These are phyloP conservation scores for Letharia lupina DNA, from an alignment of 495 filamentous ascomycete species.

Conservation along the genomic window DNA sequence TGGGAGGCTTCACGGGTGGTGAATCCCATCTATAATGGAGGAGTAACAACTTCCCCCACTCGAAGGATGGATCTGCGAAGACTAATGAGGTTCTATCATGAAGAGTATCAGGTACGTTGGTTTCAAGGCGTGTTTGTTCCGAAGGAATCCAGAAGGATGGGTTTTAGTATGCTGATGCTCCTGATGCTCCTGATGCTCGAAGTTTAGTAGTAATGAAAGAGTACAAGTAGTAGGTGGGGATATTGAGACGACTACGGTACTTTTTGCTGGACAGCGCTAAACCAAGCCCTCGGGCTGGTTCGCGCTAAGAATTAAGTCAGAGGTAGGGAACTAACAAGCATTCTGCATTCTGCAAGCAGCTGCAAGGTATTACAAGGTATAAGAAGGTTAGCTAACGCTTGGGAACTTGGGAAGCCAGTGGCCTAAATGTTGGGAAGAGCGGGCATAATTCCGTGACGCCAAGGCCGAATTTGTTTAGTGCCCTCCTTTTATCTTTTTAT, in stretches of 20 bases:
- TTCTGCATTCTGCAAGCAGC: not conserved
- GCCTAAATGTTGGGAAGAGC: not conserved
- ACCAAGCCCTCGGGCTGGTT: conserved; percentile 1
- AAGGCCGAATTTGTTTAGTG: too few species aligned
- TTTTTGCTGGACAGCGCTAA: not conserved
- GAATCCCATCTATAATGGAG: not conserved
- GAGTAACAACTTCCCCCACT: not conserved
- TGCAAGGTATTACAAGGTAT: not conserved
- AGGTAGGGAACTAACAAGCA: not conserved
- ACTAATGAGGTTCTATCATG: not conserved
- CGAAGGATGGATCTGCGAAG: not conserved
- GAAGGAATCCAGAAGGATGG: too few species aligned
- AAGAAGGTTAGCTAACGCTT: conserved; percentile 1
- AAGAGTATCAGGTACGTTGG: not conserved
- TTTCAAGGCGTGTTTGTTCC: not conserved
- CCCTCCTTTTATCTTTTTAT: too few species aligned
- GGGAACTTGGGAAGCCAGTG: not conserved
- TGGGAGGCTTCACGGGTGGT: not conserved
- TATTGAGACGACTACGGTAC: not conserved
- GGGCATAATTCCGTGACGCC: not conserved
- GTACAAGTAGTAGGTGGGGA: not conserved
- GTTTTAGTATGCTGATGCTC: not conserved
- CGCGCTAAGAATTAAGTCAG: not conserved
- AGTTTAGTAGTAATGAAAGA: too few species aligned
- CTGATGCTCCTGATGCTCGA: not conserved